Conservation (phyloP, 768 basidiomycete genomes). For the Boletus vinaceobasis region DNA sequence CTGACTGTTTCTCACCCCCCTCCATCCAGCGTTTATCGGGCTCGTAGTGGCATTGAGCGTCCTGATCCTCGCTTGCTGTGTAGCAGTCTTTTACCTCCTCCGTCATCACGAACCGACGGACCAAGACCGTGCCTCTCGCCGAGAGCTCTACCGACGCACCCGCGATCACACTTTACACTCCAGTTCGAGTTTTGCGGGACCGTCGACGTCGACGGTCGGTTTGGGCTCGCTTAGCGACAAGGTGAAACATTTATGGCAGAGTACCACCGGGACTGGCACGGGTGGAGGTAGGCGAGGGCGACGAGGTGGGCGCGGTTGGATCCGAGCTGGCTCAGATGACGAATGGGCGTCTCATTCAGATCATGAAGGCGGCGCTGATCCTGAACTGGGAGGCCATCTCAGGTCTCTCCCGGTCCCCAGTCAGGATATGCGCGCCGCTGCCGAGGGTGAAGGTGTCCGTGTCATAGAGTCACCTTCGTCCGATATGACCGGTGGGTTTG, state of each 20-base stretch:
- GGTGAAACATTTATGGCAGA: constrained; percentile 26
- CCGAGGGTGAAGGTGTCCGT: neutral
- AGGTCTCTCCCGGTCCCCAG: constrained; percentile 1
- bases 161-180: constrained; percentile 19
- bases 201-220: constrained; percentile 9
- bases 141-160: constrained; percentile 29
- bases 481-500: constrained; percentile 16
- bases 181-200: constrained; percentile 8
- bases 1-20: neutral
- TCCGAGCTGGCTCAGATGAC: constrained; percentile 46
- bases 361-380: constrained; percentile 9
- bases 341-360: constrained; percentile 42
- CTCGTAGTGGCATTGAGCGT: constrained; percentile 53
- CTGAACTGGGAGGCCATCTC: neutral
- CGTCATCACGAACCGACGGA: constrained; percentile 45
- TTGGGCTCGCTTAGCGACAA: constrained; percentile 26
- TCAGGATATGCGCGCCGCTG: neutral
- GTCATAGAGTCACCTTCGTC: constrained; percentile 28
- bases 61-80: constrained; percentile 51
- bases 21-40: constrained; percentile 52
- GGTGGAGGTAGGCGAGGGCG: constrained; percentile 8
- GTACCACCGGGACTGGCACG: constrained; percentile 2
- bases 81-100: constrained; percentile 55
- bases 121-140: constrained; percentile 36
- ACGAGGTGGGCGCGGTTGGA: constrained; percentile 44